Percentiles rank a stretch among this genome's conserved stretches.
phyloP scores from a whole-genome alignment of 1,284 basidiomycete species.

The Phenoliferia sp. region DNA sequence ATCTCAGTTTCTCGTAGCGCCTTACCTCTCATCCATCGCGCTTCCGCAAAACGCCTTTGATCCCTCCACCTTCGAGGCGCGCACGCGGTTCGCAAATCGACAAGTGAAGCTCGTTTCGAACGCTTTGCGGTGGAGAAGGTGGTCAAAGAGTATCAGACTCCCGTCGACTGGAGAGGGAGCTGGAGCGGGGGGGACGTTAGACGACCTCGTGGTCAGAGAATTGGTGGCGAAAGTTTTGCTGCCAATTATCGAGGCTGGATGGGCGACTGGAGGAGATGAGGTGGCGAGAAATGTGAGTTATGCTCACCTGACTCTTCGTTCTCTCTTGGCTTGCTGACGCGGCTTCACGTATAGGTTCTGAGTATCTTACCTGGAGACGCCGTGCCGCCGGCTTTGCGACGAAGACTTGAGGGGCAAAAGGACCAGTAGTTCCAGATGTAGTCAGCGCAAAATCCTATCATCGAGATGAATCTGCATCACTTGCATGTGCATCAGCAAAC shows the following conservation, averaged over 20 bases:
- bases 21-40: conserved; percentile 42
- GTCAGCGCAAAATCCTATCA: too few relatives aligned
- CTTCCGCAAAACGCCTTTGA: conserved; percentile 58
- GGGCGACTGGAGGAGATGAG: conserved; percentile 81
- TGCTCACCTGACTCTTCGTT: too few relatives aligned
- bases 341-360: conserved; percentile 47
- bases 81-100: conserved; percentile 64
- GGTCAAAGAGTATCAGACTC: conserved; percentile 43
- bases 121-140: conserved; percentile 68
- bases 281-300: conserved; percentile 60
- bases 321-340: neutral
- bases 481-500: too few relatives aligned
- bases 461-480: too few relatives aligned
- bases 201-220: conserved; percentile 56
- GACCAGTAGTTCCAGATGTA: too few relatives aligned
- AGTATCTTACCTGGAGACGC: conserved; percentile 15
- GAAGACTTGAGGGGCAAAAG: conserved; percentile 23
- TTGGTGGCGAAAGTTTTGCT: conserved; percentile 60
- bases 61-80: conserved; percentile 66
- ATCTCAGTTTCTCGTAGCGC: conserved; percentile 48
- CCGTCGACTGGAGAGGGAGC: conserved; percentile 4
- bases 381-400: conserved; percentile 13
- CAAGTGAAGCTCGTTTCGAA: conserved; percentile 68
- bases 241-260: conserved; percentile 66
- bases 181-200: conserved; percentile 43